Conservation (phyloP, 2,329 filamentous ascomycete genomes). For the Trichothecium roseum region DNA sequence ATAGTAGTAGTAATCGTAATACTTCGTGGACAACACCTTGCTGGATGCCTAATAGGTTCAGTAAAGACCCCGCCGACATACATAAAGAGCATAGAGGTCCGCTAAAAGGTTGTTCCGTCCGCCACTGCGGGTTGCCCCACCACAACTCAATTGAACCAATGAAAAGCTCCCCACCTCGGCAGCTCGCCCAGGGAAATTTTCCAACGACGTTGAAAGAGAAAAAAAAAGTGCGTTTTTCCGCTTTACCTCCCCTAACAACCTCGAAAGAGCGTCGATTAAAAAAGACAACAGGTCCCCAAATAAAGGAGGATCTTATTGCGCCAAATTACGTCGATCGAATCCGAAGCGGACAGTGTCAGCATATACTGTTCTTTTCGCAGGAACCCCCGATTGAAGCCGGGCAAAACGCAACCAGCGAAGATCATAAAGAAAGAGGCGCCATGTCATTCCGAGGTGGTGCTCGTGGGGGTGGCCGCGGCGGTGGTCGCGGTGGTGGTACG, state of each 20-base stretch:
- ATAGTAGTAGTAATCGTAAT: too few relatives aligned
- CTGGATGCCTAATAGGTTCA: too few relatives aligned
- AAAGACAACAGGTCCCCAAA: background rate
- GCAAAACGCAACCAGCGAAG: background rate
- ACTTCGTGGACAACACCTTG: too few relatives aligned
- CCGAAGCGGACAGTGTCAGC: too few relatives aligned
- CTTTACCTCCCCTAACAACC: background rate
- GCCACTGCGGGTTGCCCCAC: too few relatives aligned
- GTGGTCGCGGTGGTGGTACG: conserved; percentile 25
- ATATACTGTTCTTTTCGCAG: background rate
- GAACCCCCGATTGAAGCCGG: background rate
- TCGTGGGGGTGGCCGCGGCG: conserved; percentile 22
- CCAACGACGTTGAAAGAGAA: conserved; percentile 2
- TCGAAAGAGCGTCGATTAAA: background rate
- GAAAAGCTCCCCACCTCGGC: too few relatives aligned
- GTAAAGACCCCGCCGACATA: too few relatives aligned
- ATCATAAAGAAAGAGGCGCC: conserved; percentile 2
- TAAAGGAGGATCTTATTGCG: too few relatives aligned
- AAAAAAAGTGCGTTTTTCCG: conserved; percentile 3
- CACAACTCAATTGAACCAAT: too few relatives aligned
- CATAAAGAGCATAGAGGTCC: too few relatives aligned
- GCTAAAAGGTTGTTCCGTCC: too few relatives aligned
- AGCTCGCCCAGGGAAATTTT: conserved; percentile 3
- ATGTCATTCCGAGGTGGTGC: conserved; percentile 30
- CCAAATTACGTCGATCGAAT: too few relatives aligned